Evolutionary conservation across 257 asterid species (phyloP).

Genomic region (Schizonepeta tenuifolia): DNA sequence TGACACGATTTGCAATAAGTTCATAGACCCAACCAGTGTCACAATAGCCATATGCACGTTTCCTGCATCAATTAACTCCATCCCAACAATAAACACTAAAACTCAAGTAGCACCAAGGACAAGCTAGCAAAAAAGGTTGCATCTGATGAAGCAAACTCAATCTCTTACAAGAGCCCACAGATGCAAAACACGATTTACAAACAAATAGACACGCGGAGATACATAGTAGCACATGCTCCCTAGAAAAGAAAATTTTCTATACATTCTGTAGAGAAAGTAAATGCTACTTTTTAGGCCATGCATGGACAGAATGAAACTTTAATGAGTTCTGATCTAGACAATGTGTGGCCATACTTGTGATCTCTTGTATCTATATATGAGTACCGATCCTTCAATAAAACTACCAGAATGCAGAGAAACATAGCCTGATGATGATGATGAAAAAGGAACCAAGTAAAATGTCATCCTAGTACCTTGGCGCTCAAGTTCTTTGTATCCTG

Average conservation of each 20-base stretch:
- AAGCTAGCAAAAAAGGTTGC: constrained; percentile 10
- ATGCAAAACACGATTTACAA: constrained; percentile 1
- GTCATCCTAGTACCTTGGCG: constrained; percentile 65
- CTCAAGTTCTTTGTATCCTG: constrained; percentile 94
- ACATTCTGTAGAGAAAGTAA: not conserved
- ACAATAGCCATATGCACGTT: not conserved
- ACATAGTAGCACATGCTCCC: not conserved
- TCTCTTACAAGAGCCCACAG: not conserved
- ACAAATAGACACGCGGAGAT: not conserved
- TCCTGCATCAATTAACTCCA: constrained; percentile 1
- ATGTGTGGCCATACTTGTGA: constrained; percentile 1
- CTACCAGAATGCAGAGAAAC: constrained; percentile 25
- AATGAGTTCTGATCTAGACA: not conserved
- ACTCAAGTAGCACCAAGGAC: constrained; percentile 23
- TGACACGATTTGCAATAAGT: constrained; percentile 2
- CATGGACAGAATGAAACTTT: not conserved
- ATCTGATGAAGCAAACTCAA: constrained; percentile 19
- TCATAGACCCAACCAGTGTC: not conserved
- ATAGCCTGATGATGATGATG: constrained; percentile 25
- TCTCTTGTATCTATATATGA: constrained; percentile 15
- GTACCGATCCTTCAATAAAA: constrained; percentile 9
- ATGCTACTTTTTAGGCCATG: constrained; percentile 15
- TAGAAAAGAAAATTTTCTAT: not conserved
- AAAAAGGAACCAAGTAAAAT: constrained; percentile 35
- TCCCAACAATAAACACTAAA: constrained; percentile 7